Base-by-base conservation (phyloP, 805 yeast species). In the Candida schatavii region DNA sequence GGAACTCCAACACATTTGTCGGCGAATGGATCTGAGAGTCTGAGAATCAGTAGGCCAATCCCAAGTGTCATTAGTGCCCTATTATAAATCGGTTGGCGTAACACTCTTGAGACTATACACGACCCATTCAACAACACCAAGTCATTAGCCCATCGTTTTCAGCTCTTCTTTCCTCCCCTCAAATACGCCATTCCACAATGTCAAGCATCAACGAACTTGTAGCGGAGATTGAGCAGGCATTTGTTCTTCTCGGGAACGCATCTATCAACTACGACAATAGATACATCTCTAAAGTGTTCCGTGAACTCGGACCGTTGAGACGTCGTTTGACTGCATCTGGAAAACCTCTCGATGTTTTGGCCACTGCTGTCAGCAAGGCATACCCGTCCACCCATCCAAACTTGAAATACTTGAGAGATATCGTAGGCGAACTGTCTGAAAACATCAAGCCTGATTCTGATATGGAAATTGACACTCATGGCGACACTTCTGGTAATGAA, bases 241-340 rank as follows among this genome's bases (percentile, higher is more conserved):
- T 79, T 49, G 64, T 65, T 34, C 70, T 76, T 40, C 64, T 81
- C 41, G 70, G 70, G 39, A 83, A 83, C 62, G 83, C 90, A 3
- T 83, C 83, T 9, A 61, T 77, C 35, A 80, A 80, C 41, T 80
- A 81, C 59, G 99, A 93, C 63, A 87, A 95, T 50, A 79, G 97
- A 50, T 87, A 85, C 64, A 80, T 93, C 35, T 77, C 91, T 62
- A 86, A 85, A 57, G 90, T 88, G 18, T 77, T 93, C 49, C 82
- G 96, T 48, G 95, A 88, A 47, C 71, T 90, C 53, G 86, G 90
- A 5, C 70, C 80, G 2, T 70, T 91, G 47, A 80, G 97, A 66
- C 76, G 82, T 43, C 71, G 76, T 30, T 66, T 90, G 47, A 75
- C 74, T 41, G 44, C 49, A 17, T 39, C 49, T n/a, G 56, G 52